Conservation (phyloP, 441 rosid genomes). For the Adansonia rubrostipa region DNA sequence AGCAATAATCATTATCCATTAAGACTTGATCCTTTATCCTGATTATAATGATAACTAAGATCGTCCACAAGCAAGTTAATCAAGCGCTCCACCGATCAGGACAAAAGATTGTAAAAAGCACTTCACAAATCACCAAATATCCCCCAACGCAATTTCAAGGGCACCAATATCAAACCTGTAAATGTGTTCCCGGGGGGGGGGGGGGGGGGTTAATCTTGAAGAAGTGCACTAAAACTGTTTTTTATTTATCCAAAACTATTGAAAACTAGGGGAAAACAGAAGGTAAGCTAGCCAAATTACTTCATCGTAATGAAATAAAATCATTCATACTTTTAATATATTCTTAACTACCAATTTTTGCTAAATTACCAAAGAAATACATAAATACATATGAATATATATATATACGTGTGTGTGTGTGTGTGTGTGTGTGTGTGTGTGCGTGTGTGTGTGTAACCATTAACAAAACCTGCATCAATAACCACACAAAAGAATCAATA, state of each 20-base stretch:
- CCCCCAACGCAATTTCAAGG: conserved; percentile 9
- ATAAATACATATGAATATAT: not conserved
- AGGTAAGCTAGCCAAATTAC: not conserved
- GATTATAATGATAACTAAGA: not conserved
- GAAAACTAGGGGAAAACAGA: not conserved
- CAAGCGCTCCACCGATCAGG: not conserved
- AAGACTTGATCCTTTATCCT: not conserved
- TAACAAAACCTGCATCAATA: not conserved
- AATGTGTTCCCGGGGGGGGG: too few relatives aligned
- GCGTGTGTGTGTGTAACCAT: not conserved
- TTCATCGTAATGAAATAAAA: conserved; percentile 3
- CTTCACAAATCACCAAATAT: conserved; percentile 5
- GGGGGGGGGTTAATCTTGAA: not conserved
- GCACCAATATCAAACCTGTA: not conserved
- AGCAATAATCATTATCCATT: not conserved
- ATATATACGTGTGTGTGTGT: not conserved
- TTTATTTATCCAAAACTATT: not conserved
- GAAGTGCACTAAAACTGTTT: not conserved
- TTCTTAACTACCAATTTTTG: not conserved
- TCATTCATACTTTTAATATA: not conserved
- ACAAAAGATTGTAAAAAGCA: not conserved
- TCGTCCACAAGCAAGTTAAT: not conserved
- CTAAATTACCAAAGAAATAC: not conserved
- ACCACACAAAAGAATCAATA: conserved; percentile 3
- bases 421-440: too few relatives aligned